Percentiles rank a stretch among this genome's conserved stretches.
These are phyloP conservation scores for Nothopassalora personata DNA, from an alignment of 2,329 filamentous ascomycete genomes.

Conservation along the genomic window DNA sequence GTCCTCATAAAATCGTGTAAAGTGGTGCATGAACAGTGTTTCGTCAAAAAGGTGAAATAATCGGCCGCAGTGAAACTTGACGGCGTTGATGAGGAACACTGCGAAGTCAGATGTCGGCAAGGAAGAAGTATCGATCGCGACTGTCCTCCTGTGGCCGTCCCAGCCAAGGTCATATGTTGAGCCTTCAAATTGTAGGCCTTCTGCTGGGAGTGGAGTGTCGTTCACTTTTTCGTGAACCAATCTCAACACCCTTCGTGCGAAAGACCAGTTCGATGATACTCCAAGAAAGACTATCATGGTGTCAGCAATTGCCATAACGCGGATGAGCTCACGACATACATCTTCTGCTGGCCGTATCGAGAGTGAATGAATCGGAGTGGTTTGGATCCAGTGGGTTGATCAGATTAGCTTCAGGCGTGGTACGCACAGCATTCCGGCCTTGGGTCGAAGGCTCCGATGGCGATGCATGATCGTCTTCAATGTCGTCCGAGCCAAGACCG, in stretches of 20 bases:
- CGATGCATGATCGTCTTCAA: conserved; percentile 5
- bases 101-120: conserved; percentile 50
- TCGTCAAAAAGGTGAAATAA: conserved; percentile 54
- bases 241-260: conserved; percentile 46
- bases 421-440: conserved; percentile 5
- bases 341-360: conserved; percentile 39
- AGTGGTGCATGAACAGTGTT: conserved; percentile 43
- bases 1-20: conserved; percentile 39
- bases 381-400: conserved; percentile 41
- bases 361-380: conserved; percentile 23
- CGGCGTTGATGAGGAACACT: conserved; percentile 50
- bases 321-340: conserved; percentile 33
- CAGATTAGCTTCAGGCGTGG: conserved; percentile 26
- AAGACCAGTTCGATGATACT: conserved; percentile 54
- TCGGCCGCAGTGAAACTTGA: conserved; percentile 53
- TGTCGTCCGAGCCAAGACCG: neutral
- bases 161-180: conserved; percentile 49
- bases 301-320: neutral
- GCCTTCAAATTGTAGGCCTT: conserved; percentile 48
- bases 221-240: conserved; percentile 46
- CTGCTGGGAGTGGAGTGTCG: conserved; percentile 39
- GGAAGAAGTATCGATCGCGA: conserved; percentile 32
- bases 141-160: conserved; percentile 38
- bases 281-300: conserved; percentile 45
- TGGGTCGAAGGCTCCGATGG: conserved; percentile 4